Evolutionary conservation across 306 rosid species (phyloP).

Genomic region (Rosa rugosa): DNA sequence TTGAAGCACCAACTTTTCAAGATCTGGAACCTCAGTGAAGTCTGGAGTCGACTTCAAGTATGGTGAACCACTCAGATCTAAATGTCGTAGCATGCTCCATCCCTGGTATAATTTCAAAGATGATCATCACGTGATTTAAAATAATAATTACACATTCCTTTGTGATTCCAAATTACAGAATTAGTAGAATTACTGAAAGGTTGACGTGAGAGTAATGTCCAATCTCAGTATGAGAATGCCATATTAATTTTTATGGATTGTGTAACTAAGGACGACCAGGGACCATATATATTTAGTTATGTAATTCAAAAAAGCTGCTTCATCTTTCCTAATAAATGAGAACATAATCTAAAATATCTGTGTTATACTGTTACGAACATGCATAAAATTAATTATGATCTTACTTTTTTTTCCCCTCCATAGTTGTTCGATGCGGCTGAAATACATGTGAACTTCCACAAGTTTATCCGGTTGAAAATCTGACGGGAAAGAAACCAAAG

Average conservation of each 20-base stretch:
- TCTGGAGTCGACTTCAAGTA: neutral
- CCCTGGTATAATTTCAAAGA: neutral
- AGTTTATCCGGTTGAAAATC: neutral
- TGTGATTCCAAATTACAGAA: neutral
- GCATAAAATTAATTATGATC: neutral
- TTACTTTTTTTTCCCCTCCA: slow-evolving; percentile 21
- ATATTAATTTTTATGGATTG: too few relatives aligned
- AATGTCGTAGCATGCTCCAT: neutral
- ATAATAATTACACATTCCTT: neutral
- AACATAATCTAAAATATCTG: too few relatives aligned
- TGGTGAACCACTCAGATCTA: neutral
- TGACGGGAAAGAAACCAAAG: neutral
- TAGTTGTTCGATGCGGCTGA: neutral
- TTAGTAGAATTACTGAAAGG: neutral
- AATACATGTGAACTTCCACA: neutral
- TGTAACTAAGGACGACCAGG: too few relatives aligned
- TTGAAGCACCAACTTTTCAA: slow-evolving; percentile 10
- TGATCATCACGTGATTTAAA: neutral
- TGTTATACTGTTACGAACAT: too few relatives aligned
- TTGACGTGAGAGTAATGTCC: neutral
- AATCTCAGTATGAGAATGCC: too few relatives aligned
- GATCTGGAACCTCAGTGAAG: neutral
- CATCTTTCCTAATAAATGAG: too few relatives aligned
- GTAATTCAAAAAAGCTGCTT: too few relatives aligned
- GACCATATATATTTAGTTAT: too few relatives aligned